phyloP scores from a whole-genome alignment of 2,329 filamentous ascomycete genomes.

The Paraconiothyrium sp. region DNA sequence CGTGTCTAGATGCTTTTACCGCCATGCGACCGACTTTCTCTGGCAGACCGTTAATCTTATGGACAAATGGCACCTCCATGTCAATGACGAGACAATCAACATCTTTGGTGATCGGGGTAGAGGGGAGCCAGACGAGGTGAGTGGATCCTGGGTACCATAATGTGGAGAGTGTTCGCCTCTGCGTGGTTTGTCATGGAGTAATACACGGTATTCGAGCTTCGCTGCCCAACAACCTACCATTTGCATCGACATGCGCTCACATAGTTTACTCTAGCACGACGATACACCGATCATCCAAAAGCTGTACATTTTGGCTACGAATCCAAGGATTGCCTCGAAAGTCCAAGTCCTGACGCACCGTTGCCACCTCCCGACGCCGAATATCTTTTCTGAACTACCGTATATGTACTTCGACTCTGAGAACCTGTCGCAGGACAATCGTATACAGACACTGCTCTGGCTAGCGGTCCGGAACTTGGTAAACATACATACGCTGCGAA shows the following conservation, averaged over 20 bases:
- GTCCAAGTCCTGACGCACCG: slow-evolving; percentile 57
- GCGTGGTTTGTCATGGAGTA: neutral
- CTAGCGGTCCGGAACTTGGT: slow-evolving; percentile 52
- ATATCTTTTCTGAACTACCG: slow-evolving; percentile 56
- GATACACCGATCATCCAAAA: slow-evolving; percentile 57
- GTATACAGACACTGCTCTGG: slow-evolving; percentile 51
- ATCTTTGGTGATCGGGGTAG: slow-evolving; percentile 25
- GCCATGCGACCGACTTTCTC: slow-evolving; percentile 48
- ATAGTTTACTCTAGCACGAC: slow-evolving; percentile 30
- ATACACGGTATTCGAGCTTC: neutral
- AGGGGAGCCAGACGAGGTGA: slow-evolving; percentile 33
- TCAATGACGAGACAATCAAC: slow-evolving; percentile 24
- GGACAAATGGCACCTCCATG: slow-evolving; percentile 49
- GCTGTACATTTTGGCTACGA: slow-evolving; percentile 54
- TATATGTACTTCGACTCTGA: slow-evolving; percentile 50
- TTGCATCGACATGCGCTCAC: neutral
- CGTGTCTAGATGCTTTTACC: slow-evolving; percentile 47
- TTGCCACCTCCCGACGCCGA: slow-evolving; percentile 57
- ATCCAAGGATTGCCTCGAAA: slow-evolving; percentile 52
- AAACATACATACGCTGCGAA: slow-evolving; percentile 55
- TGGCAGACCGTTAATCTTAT: slow-evolving; percentile 54
- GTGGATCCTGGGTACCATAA: neutral
- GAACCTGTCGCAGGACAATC: slow-evolving; percentile 52
- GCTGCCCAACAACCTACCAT: neutral
- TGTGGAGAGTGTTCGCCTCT: neutral